A percentile compares a stretch with the other conserved stretches of the same genome.
phyloP scores from a whole-genome alignment of 768 basidiomycete species.

The Mycena filopes region DNA sequence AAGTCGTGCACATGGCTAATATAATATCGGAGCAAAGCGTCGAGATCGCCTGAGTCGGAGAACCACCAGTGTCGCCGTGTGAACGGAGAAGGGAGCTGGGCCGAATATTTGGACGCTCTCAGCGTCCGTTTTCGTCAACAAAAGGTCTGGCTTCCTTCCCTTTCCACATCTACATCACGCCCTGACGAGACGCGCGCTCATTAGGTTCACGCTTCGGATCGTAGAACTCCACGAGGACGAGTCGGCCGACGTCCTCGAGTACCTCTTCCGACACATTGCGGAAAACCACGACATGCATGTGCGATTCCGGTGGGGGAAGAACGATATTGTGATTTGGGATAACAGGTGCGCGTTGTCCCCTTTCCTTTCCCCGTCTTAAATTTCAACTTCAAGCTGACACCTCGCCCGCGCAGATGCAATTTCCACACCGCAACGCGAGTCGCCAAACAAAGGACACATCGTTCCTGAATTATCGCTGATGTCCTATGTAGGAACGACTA shows the following conservation, averaged over 20 bases:
- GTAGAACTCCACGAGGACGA: slow-evolving; percentile 64
- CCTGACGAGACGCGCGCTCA: too few species aligned
- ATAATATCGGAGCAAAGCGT: too few species aligned
- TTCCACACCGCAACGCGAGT: slow-evolving; percentile 59
- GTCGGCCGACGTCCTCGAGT: slow-evolving; percentile 59
- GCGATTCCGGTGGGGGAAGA: slow-evolving; percentile 60
- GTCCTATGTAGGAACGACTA: slow-evolving; percentile 49
- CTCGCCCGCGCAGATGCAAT: slow-evolving; percentile 41
- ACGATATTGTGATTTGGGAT: slow-evolving; percentile 72
- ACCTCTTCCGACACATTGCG: slow-evolving; percentile 59
- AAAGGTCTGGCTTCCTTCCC: slow-evolving; percentile 42
- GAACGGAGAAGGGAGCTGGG: too few species aligned
- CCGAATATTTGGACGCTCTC: too few species aligned
- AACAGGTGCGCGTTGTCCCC: slow-evolving; percentile 54
- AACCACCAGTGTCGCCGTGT: too few species aligned
- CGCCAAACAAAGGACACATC: background rate
- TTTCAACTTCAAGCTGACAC: too few species aligned
- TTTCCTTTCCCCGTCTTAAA: too few species aligned
- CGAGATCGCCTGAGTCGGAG: too few species aligned
- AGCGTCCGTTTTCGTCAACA: slow-evolving; percentile 72
- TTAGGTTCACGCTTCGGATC: slow-evolving; percentile 66
- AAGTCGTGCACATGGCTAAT: too few species aligned
- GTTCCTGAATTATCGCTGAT: background rate
- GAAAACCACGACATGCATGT: slow-evolving; percentile 70
- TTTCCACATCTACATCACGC: background rate